Base-by-base conservation (phyloP, 805 yeast genomes). In the Saccharomycopsis amapae region DNA sequence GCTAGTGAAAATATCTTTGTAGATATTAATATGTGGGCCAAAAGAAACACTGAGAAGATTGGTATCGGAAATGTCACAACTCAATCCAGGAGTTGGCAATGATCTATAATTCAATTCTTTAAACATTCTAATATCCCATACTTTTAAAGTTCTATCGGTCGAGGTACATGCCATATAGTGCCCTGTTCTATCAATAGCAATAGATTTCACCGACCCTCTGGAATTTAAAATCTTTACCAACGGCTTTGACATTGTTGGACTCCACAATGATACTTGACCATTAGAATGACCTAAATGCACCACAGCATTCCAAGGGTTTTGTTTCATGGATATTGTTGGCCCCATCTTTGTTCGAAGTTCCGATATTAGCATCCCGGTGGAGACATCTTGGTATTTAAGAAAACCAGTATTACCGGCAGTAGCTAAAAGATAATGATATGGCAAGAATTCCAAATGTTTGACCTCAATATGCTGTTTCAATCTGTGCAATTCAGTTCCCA, bases 261-360 rank as follows among this genome's bases (percentile, higher is more conserved):
- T 75, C 97, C 97, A 93, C 38, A 93, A 66, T 0, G 97, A 75
- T 0, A 93, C 95, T 5, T 87, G 81, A 49, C 98, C 98, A 58
- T 86, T 90, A 7, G 84, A 75, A 60, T 89, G 97, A 28, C 98
- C 98, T 48, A 88, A 71, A 62, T 93, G 95, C 68, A 89, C 78
- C 13, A 90, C 85, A 0, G 97, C 98, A 61, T 93, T 93, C 84
- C 94, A 87, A 2, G 96, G 95, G 60, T 90, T 93, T 56, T 85
- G 95, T 42, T 81, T 69, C 88, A 90, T 78, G 5, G 90, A 74
- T 40, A 81, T 79, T 0, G 96, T 84, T 17, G 97, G 95, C 1
- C 98, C 98, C 52, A 85, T 64, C 62, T 84, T 87, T 6, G 97
- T 88, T 59, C 89, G 75, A 25, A 79, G 67, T 62, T 93, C 97